Evolutionary conservation across 352 stramenopile species (phyloP).

Genomic region (Saprolegnia diclina): DNA sequence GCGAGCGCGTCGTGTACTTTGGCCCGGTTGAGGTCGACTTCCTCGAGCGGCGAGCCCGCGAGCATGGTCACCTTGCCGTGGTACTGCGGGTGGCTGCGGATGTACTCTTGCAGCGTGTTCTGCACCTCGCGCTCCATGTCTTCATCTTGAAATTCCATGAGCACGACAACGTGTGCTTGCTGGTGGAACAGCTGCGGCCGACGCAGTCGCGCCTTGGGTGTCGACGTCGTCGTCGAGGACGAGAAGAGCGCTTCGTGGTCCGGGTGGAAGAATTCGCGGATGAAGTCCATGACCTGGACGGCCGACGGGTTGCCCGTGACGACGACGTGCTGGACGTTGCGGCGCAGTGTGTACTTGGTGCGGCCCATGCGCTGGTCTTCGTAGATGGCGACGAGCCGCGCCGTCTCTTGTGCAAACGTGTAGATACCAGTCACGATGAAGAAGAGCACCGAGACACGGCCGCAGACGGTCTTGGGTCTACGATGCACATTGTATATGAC

Average conservation of each 20-base stretch:
- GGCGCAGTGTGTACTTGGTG: conserved; percentile 54
- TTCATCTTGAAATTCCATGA: conserved; percentile 69
- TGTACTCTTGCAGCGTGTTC: conserved; percentile 57
- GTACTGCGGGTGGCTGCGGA: conserved; percentile 61
- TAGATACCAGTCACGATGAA: conserved; percentile 87
- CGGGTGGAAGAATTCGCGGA: conserved; percentile 84
- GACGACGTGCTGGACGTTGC: conserved; percentile 76
- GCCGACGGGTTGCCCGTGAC: conserved; percentile 75
- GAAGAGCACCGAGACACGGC: conserved; percentile 64
- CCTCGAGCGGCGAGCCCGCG: conserved; percentile 56
- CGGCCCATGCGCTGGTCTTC: conserved; percentile 52
- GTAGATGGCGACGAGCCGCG: conserved; percentile 70
- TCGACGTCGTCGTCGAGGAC: conserved; percentile 12
- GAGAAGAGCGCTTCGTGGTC: conserved; percentile 53
- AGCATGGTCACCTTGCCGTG: conserved; percentile 77
- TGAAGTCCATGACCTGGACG: conserved; percentile 79
- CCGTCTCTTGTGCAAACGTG: conserved; percentile 79
- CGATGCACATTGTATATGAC: too few relatives aligned
- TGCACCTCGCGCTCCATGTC: conserved; percentile 42
- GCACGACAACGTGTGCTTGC: conserved; percentile 69
- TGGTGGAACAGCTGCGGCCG: conserved; percentile 36
- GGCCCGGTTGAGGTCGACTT: conserved; percentile 49
- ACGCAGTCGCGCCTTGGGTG: conserved; percentile 43
- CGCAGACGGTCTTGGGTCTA: conserved; percentile 67
- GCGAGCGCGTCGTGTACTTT: conserved; percentile 61